These are phyloP conservation scores for Sclerotiophoma versabilis DNA, from an alignment of 2,329 filamentous ascomycete species.

Conservation along the genomic window DNA sequence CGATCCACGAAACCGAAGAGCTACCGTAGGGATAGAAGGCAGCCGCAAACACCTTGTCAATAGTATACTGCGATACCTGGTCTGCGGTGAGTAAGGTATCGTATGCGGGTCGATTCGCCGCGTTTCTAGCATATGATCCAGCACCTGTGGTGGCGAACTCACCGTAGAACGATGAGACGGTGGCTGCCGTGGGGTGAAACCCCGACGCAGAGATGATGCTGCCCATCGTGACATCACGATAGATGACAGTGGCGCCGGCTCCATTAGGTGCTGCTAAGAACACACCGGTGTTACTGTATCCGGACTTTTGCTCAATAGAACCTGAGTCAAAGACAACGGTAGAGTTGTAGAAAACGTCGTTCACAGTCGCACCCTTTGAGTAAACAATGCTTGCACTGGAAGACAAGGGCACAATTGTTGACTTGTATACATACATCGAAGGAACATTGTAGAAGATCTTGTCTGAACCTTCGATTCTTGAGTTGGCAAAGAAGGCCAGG, in stretches of 20 bases:
- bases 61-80: slow-evolving; percentile 45
- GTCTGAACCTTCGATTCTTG: slow-evolving; percentile 54
- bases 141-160: slow-evolving; percentile 54
- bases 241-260: slow-evolving; percentile 52
- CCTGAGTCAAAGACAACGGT: slow-evolving; percentile 54
- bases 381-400: slow-evolving; percentile 50
- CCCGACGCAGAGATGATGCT: slow-evolving; percentile 50
- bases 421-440: slow-evolving; percentile 54
- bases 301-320: slow-evolving; percentile 42
- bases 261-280: slow-evolving; percentile 54
- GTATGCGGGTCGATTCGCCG: slow-evolving; percentile 42
- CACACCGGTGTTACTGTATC: slow-evolving; percentile 50
- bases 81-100: slow-evolving; percentile 44
- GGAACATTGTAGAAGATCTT: slow-evolving; percentile 54
- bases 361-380: slow-evolving; percentile 45
- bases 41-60: slow-evolving; percentile 46
- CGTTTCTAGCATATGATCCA: slow-evolving; percentile 52
- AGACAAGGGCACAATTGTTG: slow-evolving; percentile 52
- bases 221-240: slow-evolving; percentile 50
- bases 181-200: slow-evolving; percentile 39
- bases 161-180: slow-evolving; percentile 43
- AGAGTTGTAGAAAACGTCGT: slow-evolving; percentile 41
- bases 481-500: slow-evolving; percentile 53
- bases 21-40: slow-evolving; percentile 46
- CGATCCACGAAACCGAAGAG: slow-evolving; percentile 49